phyloP scores from a whole-genome alignment of 495 filamentous ascomycete species.

The Delitschia confertaspora region DNA sequence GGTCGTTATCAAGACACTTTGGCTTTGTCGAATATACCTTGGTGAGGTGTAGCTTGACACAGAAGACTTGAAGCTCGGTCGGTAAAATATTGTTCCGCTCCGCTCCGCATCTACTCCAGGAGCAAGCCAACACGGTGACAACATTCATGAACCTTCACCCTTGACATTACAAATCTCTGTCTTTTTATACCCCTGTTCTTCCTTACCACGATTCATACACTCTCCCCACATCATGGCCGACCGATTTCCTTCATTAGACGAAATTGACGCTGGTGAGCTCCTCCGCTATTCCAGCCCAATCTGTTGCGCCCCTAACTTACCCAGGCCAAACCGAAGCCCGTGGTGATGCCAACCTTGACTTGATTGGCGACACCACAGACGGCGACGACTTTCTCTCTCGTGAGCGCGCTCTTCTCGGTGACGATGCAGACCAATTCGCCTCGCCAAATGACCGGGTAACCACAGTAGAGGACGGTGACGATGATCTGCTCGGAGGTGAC shows the following conservation, averaged over 20 bases:
- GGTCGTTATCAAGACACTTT: background rate
- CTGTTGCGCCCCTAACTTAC: conserved; percentile 8
- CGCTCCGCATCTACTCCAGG: too few species aligned
- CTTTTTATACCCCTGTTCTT: too few species aligned
- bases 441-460: conserved; percentile 60
- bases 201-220: too few species aligned
- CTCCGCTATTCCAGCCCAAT: conserved; percentile 20
- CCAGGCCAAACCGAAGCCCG: conserved; percentile 51
- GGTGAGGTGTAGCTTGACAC: too few species aligned
- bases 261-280: conserved; percentile 78
- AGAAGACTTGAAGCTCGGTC: too few species aligned
- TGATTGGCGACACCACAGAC: conserved; percentile 38
- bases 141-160: too few species aligned
- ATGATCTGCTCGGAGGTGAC: conserved; percentile 62
- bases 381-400: conserved; percentile 77
- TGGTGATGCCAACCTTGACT: conserved; percentile 35
- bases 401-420: conserved; percentile 79
- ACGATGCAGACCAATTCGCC: conserved; percentile 85
- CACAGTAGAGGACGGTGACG: conserved; percentile 53
- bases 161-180: too few species aligned
- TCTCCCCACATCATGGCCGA: conserved; percentile 65
- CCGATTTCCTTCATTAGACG: conserved; percentile 91
- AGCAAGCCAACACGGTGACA: too few species aligned
- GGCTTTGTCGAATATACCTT: too few species aligned
- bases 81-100: too few species aligned